Conservation (phyloP, 2,329 filamentous ascomycete genomes). For the Xylariaceae sp. region DNA sequence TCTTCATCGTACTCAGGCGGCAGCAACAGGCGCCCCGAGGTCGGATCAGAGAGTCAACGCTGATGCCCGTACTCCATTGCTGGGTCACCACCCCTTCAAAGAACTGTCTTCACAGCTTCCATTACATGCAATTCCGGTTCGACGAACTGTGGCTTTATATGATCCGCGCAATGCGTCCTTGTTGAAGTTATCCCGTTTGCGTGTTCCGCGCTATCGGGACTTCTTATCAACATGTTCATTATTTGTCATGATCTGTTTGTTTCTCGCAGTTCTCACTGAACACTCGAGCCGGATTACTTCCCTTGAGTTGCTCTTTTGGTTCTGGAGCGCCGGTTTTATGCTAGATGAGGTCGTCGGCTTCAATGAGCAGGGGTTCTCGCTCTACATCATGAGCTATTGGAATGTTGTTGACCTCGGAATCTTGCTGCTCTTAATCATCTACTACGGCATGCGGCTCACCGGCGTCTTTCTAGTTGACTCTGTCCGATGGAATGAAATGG, state of each 20-base stretch:
- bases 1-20: slow-evolving; percentile 69
- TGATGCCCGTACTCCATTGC: slow-evolving; percentile 60
- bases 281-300: slow-evolving; percentile 81
- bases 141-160: slow-evolving; percentile 85
- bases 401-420: slow-evolving; percentile 95
- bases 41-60: slow-evolving; percentile 44
- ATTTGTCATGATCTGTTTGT: slow-evolving; percentile 82
- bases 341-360: slow-evolving; percentile 95
- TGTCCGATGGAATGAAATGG: slow-evolving; percentile 78
- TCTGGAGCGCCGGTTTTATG: slow-evolving; percentile 98
- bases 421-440: slow-evolving; percentile 81
- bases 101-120: slow-evolving; percentile 42
- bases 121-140: slow-evolving; percentile 52
- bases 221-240: slow-evolving; percentile 89
- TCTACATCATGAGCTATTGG: slow-evolving; percentile 98
- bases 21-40: slow-evolving; percentile 32
- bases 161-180: slow-evolving; percentile 88
- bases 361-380: slow-evolving; percentile 93
- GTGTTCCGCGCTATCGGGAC: slow-evolving; percentile 90
- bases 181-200: slow-evolving; percentile 88
- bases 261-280: slow-evolving; percentile 79
- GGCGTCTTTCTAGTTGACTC: slow-evolving; percentile 83
- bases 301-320: slow-evolving; percentile 91
- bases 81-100: slow-evolving; percentile 48
- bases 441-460: slow-evolving; percentile 89